phyloP scores from a whole-genome alignment of 1,139 yeast species.

The Yamadazyma oceani region DNA sequence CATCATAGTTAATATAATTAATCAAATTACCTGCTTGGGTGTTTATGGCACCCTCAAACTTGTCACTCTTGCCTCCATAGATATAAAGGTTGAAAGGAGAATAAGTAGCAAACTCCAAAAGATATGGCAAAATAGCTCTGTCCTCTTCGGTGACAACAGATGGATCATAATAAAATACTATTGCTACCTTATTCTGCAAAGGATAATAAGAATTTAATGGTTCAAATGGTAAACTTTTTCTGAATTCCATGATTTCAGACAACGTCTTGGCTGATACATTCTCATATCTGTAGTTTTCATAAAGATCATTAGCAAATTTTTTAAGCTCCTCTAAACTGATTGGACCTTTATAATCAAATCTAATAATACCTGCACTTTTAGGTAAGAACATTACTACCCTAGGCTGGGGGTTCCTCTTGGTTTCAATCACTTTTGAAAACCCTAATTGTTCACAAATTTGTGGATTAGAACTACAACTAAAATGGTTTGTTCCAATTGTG shows the following conservation, averaged over 20 bases:
- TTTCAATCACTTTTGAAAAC: conserved; percentile 26
- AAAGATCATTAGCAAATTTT: conserved; percentile 31
- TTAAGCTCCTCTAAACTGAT: conserved; percentile 30
- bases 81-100: conserved; percentile 56
- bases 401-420: conserved; percentile 21
- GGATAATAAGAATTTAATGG: conserved; percentile 42
- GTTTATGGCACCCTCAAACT: conserved; percentile 38
- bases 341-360: conserved; percentile 36
- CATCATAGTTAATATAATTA: conserved; percentile 42
- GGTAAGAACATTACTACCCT: conserved; percentile 42
- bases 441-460: conserved; percentile 54
- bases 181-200: conserved; percentile 41
- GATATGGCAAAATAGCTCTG: conserved; percentile 54
- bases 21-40: conserved; percentile 45
- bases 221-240: conserved; percentile 31
- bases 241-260: conserved; percentile 40
- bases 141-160: conserved; percentile 58
- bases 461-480: conserved; percentile 55
- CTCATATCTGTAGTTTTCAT: conserved; percentile 39
- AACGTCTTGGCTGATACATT: conserved; percentile 39
- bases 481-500: conserved; percentile 52
- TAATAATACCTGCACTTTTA: conserved; percentile 31
- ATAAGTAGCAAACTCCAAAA: conserved; percentile 55
- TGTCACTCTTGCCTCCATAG: conserved; percentile 49
- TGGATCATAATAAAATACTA: conserved; percentile 57